Conservation (phyloP, 2,329 filamentous ascomycete genomes). For the Aspergillus puulaauensis region DNA sequence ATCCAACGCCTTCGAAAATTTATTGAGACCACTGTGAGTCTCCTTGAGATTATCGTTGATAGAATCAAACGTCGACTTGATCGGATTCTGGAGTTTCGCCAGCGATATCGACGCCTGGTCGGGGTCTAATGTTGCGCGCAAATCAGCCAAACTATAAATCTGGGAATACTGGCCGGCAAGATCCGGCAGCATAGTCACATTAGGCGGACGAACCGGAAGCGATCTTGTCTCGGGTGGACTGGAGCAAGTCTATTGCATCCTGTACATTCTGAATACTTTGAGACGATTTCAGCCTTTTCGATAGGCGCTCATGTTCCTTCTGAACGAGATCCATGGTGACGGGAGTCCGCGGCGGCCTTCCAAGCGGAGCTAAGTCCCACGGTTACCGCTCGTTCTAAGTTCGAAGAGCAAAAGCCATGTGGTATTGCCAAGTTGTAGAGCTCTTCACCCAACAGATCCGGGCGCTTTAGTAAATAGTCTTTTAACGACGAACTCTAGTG, state of each 20-base stretch:
- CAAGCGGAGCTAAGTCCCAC: constrained; percentile 19
- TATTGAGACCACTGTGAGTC: constrained; percentile 76
- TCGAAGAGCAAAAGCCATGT: constrained; percentile 25
- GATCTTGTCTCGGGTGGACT: constrained; percentile 70
- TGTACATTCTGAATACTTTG: constrained; percentile 78
- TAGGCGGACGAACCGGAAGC: constrained; percentile 58
- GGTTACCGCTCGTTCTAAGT: constrained; percentile 27
- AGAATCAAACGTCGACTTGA: constrained; percentile 76
- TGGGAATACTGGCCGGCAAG: not conserved
- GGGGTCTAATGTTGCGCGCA: constrained; percentile 53
- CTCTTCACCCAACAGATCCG: not conserved
- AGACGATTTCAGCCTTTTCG: constrained; percentile 66
- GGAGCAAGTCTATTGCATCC: constrained; percentile 74
- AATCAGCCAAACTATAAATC: constrained; percentile 5
- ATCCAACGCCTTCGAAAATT: constrained; percentile 82
- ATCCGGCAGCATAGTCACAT: not conserved
- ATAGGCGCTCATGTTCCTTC: constrained; percentile 72
- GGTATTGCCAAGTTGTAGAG: not conserved
- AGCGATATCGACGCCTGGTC: constrained; percentile 71
- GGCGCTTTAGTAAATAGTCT: not conserved
- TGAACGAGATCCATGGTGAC: constrained; percentile 63
- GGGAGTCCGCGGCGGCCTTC: not conserved
- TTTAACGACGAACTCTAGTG: not conserved
- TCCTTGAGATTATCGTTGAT: constrained; percentile 81
- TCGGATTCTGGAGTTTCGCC: constrained; percentile 79